Percentiles rank a stretch among this genome's conserved stretches.
These are phyloP conservation scores for Aspergillus phoenicis DNA, from an alignment of 2,329 filamentous ascomycete species.

Conservation along the genomic window DNA sequence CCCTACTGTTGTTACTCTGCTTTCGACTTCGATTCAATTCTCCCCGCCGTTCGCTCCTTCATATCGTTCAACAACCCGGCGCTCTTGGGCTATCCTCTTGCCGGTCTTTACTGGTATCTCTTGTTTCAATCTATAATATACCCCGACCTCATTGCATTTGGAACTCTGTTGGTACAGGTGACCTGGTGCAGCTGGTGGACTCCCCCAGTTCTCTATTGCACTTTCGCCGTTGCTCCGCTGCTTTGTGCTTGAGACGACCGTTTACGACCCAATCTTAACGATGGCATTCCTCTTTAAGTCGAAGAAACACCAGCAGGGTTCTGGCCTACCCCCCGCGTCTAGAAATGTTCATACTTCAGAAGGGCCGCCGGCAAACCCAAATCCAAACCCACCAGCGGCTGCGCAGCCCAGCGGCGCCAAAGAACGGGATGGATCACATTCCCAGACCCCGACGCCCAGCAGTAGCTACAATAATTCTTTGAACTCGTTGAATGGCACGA, in stretches of 20 bases:
- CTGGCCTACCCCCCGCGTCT: slow-evolving; percentile 55
- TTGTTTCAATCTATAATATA: background rate
- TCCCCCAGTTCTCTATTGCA: slow-evolving; percentile 13
- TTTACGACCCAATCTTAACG: slow-evolving; percentile 41
- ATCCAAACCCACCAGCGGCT: slow-evolving; percentile 40
- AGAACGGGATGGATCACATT: slow-evolving; percentile 37
- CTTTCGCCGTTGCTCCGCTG: slow-evolving; percentile 12
- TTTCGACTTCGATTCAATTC: slow-evolving; percentile 12
- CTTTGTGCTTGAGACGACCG: slow-evolving; percentile 33
- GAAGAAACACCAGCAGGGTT: slow-evolving; percentile 69
- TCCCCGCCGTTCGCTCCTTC: slow-evolving; percentile 13
- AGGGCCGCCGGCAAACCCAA: slow-evolving; percentile 42
- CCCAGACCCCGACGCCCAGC: slow-evolving; percentile 70
- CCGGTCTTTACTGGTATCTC: slow-evolving; percentile 14
- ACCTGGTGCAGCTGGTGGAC: slow-evolving; percentile 6
- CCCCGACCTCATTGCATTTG: slow-evolving; percentile 8
- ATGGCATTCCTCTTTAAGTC: slow-evolving; percentile 86
- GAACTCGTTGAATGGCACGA: slow-evolving; percentile 67
- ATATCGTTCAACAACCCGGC: slow-evolving; percentile 16
- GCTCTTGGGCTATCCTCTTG: slow-evolving; percentile 16
- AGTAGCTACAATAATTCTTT: slow-evolving; percentile 68
- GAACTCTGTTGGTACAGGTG: slow-evolving; percentile 2
- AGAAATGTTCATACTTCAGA: slow-evolving; percentile 61
- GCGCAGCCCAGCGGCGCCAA: slow-evolving; percentile 50
- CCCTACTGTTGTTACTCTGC: slow-evolving; percentile 12